Evolutionary conservation across 2,329 filamentous ascomycete species (phyloP).

Genomic region (Apiospora sp.): DNA sequence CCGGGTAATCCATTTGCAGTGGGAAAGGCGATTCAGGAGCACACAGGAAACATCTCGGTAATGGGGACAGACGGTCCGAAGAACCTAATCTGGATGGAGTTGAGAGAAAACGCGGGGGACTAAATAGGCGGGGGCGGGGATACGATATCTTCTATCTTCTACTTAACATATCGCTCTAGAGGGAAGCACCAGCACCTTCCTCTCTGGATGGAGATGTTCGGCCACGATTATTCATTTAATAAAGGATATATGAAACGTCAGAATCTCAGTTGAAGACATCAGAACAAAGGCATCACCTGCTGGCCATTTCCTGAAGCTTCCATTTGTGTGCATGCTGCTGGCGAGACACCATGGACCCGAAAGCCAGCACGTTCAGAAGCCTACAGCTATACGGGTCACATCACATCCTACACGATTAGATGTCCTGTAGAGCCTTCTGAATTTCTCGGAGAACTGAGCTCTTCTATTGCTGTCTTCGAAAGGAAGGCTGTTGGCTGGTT

Average conservation of each 20-base stretch:
- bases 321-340: not conserved
- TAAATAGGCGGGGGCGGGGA: too few species aligned
- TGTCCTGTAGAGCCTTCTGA: too few species aligned
- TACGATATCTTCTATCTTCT: not conserved
- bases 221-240: not conserved
- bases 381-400: not conserved
- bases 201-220: not conserved
- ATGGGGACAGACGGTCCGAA: constrained; percentile 4
- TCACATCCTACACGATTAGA: too few species aligned
- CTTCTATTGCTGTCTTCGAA: too few species aligned
- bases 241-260: not conserved
- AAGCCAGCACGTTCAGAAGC: not conserved
- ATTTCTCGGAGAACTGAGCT: not conserved
- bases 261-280: not conserved
- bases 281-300: not conserved
- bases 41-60: not conserved
- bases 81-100: not conserved
- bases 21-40: not conserved
- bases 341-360: not conserved
- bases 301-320: not conserved
- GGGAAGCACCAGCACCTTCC: not conserved
- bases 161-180: not conserved
- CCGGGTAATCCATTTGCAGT: not conserved
- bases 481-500: not conserved
- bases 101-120: not conserved